phyloP scores from a whole-genome alignment of 441 rosid species.

The Erysimum pusillum region DNA sequence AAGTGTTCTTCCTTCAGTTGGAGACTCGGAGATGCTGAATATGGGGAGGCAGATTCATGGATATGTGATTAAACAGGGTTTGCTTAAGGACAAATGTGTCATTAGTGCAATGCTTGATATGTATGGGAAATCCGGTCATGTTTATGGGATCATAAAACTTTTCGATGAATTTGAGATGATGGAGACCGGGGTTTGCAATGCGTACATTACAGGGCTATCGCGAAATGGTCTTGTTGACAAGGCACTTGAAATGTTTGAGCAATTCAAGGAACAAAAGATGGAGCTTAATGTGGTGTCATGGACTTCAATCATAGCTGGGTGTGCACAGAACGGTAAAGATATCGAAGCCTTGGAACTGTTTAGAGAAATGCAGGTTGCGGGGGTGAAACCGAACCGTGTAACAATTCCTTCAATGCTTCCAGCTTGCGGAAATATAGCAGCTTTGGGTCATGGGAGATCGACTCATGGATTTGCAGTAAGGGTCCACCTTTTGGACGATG shows the following conservation, averaged over 20 bases:
- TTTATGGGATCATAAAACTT: constrained; percentile 48
- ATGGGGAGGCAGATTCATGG: constrained; percentile 64
- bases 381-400: constrained; percentile 63
- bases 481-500: constrained; percentile 51
- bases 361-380: constrained; percentile 66
- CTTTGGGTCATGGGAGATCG: constrained; percentile 65
- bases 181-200: constrained; percentile 65
- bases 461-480: constrained; percentile 61
- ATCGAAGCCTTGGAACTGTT: constrained; percentile 63
- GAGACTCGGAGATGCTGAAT: constrained; percentile 51
- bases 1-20: constrained; percentile 62
- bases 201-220: constrained; percentile 60
- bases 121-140: constrained; percentile 65
- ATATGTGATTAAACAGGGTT: constrained; percentile 55
- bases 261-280: constrained; percentile 51
- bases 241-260: constrained; percentile 62
- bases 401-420: constrained; percentile 75
- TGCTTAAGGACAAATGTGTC: constrained; percentile 55
- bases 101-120: constrained; percentile 61
- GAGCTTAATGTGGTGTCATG: constrained; percentile 68
- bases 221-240: constrained; percentile 62
- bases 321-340: constrained; percentile 69
- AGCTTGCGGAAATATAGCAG: constrained; percentile 75
- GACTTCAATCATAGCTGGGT: constrained; percentile 70
- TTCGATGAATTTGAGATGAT: constrained; percentile 50